A percentile compares a stretch with the other conserved stretches of the same genome.
These are phyloP conservation scores for Tolypocladium capitatum DNA, from an alignment of 2,329 filamentous ascomycete species.

Conservation along the genomic window DNA sequence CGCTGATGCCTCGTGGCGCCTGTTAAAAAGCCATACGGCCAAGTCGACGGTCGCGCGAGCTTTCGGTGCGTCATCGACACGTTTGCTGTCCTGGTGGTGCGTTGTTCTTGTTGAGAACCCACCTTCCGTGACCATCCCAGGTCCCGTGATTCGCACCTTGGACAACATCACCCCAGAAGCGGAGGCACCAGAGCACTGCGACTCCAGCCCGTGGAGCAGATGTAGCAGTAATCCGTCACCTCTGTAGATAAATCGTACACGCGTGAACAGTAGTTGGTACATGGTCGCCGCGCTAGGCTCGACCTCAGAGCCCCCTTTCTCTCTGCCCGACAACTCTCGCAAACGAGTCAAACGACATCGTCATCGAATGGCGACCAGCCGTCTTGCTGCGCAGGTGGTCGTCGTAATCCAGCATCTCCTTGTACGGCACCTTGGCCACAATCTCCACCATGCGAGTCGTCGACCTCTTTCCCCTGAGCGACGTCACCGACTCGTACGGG, in stretches of 20 bases:
- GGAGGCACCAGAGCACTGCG: not conserved
- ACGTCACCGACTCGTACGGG: constrained; percentile 55
- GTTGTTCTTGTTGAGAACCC: not conserved
- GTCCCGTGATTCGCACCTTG: not conserved
- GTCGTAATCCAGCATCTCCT: constrained; percentile 93
- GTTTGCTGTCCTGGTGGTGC: too few species aligned
- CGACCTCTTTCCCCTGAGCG: constrained; percentile 35
- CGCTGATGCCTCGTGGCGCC: not conserved
- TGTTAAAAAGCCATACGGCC: too few species aligned
- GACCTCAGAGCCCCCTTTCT: constrained; percentile 31
- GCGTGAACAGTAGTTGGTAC: not conserved
- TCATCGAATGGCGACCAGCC: constrained; percentile 56
- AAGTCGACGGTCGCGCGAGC: too few species aligned
- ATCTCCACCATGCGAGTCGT: constrained; percentile 47
- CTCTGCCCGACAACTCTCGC: constrained; percentile 40
- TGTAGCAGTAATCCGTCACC: not conserved
- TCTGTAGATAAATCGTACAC: not conserved
- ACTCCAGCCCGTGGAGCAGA: not conserved
- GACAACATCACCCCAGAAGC: not conserved
- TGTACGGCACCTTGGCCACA: constrained; percentile 76
- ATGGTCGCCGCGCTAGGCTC: not conserved
- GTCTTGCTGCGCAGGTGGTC: constrained; percentile 82
- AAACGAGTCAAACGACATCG: constrained; percentile 45
- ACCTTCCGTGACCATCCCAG: not conserved
- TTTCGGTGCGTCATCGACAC: not conserved